Evolutionary conservation across 2,329 filamentous ascomycete genomes (phyloP), one percentile per base, ranked within the genome.

Genomic region (Davidsoniella neocaledoniae): DNA sequence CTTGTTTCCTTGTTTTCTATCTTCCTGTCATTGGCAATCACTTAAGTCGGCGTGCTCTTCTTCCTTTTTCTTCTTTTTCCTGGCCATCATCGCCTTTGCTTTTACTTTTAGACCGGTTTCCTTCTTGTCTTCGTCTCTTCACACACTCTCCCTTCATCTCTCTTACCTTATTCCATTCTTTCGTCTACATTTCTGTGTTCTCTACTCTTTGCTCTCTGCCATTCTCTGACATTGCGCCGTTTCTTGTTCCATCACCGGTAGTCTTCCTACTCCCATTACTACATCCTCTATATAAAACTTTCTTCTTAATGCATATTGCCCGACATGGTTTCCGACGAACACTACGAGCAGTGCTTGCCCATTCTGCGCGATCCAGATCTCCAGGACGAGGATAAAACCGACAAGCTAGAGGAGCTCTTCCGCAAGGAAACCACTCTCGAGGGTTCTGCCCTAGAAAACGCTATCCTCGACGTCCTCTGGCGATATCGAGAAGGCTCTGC

Each of bases 371-470:
- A 95, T 66, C 68, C 78, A 52, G 72, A 74, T 50, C 72, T 94
- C 54, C 86, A 94, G 59, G 91, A 96, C 55, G 91, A 98, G 66
- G 90, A 95, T 61, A 94, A 91, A 71, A 90, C 85, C 45, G 90
- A 96, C 66, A 84, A 77, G 66, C 72, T 95, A 48, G 88, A 95
- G 67, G 83, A 87, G 56, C 72, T 95, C 48, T 72, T 96, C 59
- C 81, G 79, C 65, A 81, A 79, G 57, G 79, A 88, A 66, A 87
- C 86, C 6, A 74, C 71, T 26, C 70, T 96, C 57, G 76, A 74
- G 16, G 90, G 87, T 53, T 70, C 79, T 56, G 75, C 81, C 19
- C 74, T 96, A 49, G 91, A 96, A 61, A 91, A 95, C 69, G 83
- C 83, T 38, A 81, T 95, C 50, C 72, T 98, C 54, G 87, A 94